phyloP scores from a whole-genome alignment of 2,329 filamentous ascomycete species.

The Colletotrichum theobromicola region DNA sequence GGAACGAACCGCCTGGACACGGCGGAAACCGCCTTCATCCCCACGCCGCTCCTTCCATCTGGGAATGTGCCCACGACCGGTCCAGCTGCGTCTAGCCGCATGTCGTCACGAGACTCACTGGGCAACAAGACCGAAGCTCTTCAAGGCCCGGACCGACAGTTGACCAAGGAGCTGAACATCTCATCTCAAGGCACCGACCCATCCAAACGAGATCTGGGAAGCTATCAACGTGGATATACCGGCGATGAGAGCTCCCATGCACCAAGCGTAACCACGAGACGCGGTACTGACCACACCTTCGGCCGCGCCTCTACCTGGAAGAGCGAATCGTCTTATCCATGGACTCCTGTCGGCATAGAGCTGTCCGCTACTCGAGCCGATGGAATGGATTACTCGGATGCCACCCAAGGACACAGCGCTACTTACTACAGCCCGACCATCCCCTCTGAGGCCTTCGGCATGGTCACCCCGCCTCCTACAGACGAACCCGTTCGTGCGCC shows the following conservation, averaged over 20 bases:
- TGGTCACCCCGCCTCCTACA: slow-evolving; percentile 33
- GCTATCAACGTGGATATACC: slow-evolving; percentile 8
- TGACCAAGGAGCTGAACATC: neutral
- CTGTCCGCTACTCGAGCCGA: slow-evolving; percentile 21
- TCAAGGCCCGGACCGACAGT: slow-evolving; percentile 1
- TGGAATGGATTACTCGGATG: slow-evolving; percentile 21
- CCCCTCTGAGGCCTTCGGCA: slow-evolving; percentile 46
- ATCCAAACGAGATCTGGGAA: neutral
- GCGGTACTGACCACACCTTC: slow-evolving; percentile 12
- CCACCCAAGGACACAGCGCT: slow-evolving; percentile 32
- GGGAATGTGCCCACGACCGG: slow-evolving; percentile 27
- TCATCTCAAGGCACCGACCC: slow-evolving; percentile 5
- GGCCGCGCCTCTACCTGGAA: slow-evolving; percentile 19
- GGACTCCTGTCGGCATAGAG: slow-evolving; percentile 17
- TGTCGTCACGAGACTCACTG: slow-evolving; percentile 10
- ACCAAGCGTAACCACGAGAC: slow-evolving; percentile 10
- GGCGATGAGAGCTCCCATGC: slow-evolving; percentile 1
- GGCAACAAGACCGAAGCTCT: slow-evolving; percentile 7
- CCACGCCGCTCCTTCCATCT: slow-evolving; percentile 30
- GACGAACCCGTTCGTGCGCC: slow-evolving; percentile 10
- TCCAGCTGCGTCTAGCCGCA: slow-evolving; percentile 4
- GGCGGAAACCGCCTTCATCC: slow-evolving; percentile 34
- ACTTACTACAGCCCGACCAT: slow-evolving; percentile 48
- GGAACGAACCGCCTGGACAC: slow-evolving; percentile 28
- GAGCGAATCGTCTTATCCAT: slow-evolving; percentile 15